phyloP scores from a whole-genome alignment of 2,329 filamentous ascomycete genomes.

The Dothideomycetidae sp. region DNA sequence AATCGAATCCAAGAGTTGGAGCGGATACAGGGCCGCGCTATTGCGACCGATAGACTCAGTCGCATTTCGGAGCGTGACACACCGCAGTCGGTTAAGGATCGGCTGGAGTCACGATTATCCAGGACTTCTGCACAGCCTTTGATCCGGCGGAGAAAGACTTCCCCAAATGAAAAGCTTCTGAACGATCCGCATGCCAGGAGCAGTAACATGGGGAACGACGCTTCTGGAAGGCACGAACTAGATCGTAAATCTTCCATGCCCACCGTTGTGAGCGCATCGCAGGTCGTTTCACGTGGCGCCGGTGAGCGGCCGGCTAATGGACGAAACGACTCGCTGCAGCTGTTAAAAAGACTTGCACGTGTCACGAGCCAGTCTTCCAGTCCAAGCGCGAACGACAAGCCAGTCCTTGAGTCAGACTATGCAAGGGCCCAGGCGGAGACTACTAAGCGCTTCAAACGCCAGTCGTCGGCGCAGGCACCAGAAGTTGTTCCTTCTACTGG shows the following conservation, averaged over 20 bases:
- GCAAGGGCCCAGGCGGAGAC: neutral
- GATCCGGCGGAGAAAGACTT: conserved; percentile 2
- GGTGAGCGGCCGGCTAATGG: neutral
- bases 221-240: conserved; percentile 19
- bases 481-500: conserved; percentile 6
- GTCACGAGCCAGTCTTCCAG: conserved; percentile 33
- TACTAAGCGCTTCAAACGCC: neutral
- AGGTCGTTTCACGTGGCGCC: neutral
- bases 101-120: conserved; percentile 5
- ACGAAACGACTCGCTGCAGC: conserved; percentile 28
- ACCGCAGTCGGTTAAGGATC: conserved; percentile 3
- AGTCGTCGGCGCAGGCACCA: conserved; percentile 10
- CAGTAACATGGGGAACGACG: conserved; percentile 16
- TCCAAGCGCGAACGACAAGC: conserved; percentile 20
- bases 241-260: neutral
- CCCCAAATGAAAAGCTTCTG: conserved; percentile 7
- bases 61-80: conserved; percentile 7
- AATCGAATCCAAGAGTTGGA: conserved; percentile 31
- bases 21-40: conserved; percentile 22
- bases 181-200: too few species aligned
- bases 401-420: neutral
- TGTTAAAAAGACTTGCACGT: conserved; percentile 32
- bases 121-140: conserved; percentile 4
- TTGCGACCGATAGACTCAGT: conserved; percentile 20
- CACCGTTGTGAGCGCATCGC: neutral